Percentiles rank a stretch among this genome's conserved stretches.
Conservation (phyloP, 2,329 filamentous ascomycete genomes). For the Talaromyces sp. region DNA sequence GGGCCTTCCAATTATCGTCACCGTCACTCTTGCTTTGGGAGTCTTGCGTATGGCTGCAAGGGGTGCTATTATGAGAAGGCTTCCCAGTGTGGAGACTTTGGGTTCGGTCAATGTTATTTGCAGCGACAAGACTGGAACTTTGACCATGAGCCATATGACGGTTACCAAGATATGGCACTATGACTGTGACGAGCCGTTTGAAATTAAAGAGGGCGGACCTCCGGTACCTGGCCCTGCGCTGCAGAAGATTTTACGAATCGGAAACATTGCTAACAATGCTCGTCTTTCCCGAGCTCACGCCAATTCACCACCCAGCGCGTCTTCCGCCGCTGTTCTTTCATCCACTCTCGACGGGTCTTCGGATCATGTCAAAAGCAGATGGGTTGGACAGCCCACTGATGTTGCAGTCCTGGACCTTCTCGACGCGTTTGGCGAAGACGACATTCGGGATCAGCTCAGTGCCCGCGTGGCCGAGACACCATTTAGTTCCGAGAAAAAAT, state of each 20-base stretch:
- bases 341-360: conserved; percentile 64
- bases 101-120: conserved; percentile 99
- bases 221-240: conserved; percentile 65
- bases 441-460: conserved; percentile 82
- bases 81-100: conserved; percentile 94
- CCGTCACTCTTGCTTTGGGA: conserved; percentile 88
- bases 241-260: conserved; percentile 77
- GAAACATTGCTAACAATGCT: conserved; percentile 94
- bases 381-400: conserved; percentile 95
- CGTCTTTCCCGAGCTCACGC: conserved; percentile 68
- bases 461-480: conserved; percentile 77
- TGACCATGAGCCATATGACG: conserved; percentile 98
- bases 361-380: conserved; percentile 71
- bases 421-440: conserved; percentile 85
- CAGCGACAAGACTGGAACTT: conserved; percentile 94
- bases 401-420: conserved; percentile 93
- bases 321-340: conserved; percentile 74
- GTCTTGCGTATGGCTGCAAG: conserved; percentile 94
- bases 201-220: conserved; percentile 48
- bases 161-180: conserved; percentile 96
- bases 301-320: conserved; percentile 63
- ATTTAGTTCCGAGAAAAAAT: conserved; percentile 96
- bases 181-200: conserved; percentile 55
- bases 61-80: conserved; percentile 88
- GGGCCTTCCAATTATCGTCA: conserved; percentile 95